Evolutionary conservation across 2,329 filamentous ascomycete genomes (phyloP), one percentile per base, ranked within the genome.

Genomic region (Orbilia quercus): DNA sequence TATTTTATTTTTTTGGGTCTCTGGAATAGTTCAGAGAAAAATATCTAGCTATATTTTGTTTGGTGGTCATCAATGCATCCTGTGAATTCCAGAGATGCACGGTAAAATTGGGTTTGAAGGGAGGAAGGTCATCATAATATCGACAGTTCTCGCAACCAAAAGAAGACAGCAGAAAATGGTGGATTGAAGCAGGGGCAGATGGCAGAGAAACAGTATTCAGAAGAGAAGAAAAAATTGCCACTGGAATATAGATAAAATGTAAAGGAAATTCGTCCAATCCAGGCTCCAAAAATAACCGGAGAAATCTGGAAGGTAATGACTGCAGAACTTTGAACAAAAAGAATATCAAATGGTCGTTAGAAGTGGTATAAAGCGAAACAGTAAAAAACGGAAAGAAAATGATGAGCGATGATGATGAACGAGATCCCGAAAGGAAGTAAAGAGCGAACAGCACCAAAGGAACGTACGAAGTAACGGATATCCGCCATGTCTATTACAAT

Each of bases 131-230:
- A 57, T 73, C 69, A 73, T 73, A 40, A 73, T 73, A 66, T 66
- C 60, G 55, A 73, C 53, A 59, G 54, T 73, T 72, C 54, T 73
- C 69, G 69, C 69, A 73, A 74, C 70, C 58, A 74, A 74, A 74
- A 9, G 50, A 62, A 53, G 55, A 63, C 20, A 45, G 64, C 23
- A 69, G n/a, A 44, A 48, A 40, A 48, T 44, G 42, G 25, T 18
- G 31, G 45, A 50, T 53, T 36, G 42, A 42, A 54, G 51, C 38
- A 59, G 44, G 20, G 45, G 47, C 50, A 58, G 65, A 57, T 20
- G 65, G 40, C 38, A 62, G n/a, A 18, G 45, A 23, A 53, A 53
- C 22, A 28, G 48, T 18, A 36, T 45, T 44, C 12, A 23, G 16
- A 28, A 51, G 25, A 4, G n/a, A 18, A 18, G n/a, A 42, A 28